A percentile compares a stretch with the other conserved stretches of the same genome.
Conservation (phyloP, 2,329 filamentous ascomycete genomes). For the Botrytis medusae region DNA sequence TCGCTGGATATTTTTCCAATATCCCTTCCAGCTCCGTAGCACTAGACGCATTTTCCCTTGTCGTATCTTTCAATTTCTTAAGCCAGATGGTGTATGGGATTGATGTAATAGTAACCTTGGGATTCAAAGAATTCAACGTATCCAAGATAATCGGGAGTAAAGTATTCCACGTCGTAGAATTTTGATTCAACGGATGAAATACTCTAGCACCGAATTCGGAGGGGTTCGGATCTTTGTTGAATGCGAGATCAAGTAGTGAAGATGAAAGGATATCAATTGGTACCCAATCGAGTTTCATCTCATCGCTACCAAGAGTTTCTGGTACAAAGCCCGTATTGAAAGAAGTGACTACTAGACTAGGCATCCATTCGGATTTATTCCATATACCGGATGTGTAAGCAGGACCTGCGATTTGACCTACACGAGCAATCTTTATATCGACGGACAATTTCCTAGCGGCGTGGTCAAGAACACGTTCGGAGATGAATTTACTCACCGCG, state of each 20-base stretch:
- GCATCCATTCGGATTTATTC: conserved; percentile 11
- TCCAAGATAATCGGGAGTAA: background rate
- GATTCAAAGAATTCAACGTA: background rate
- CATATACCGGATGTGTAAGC: background rate
- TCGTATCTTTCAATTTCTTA: background rate
- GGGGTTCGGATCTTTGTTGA: background rate
- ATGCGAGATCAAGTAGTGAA: background rate
- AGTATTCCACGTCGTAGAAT: background rate
- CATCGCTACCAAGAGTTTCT: background rate
- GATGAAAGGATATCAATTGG: conserved; percentile 13
- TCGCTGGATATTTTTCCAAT: conserved; percentile 4
- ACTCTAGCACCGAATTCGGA: background rate
- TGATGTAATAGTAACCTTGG: background rate
- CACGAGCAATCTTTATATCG: conserved; percentile 44
- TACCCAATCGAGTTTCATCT: conserved; percentile 13
- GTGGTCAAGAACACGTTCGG: conserved; percentile 44
- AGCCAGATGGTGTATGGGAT: background rate
- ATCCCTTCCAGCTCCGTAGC: background rate
- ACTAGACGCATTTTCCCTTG: background rate
- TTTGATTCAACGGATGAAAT: conserved; percentile 6
- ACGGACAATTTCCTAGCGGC: conserved; percentile 41
- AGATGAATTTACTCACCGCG: conserved; percentile 35
- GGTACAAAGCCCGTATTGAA: conserved; percentile 2
- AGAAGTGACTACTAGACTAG: conserved; percentile 5
- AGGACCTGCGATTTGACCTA: conserved; percentile 49